These are phyloP conservation scores for Fusarium concolor DNA, from an alignment of 2,329 filamentous ascomycete species.

Conservation along the genomic window DNA sequence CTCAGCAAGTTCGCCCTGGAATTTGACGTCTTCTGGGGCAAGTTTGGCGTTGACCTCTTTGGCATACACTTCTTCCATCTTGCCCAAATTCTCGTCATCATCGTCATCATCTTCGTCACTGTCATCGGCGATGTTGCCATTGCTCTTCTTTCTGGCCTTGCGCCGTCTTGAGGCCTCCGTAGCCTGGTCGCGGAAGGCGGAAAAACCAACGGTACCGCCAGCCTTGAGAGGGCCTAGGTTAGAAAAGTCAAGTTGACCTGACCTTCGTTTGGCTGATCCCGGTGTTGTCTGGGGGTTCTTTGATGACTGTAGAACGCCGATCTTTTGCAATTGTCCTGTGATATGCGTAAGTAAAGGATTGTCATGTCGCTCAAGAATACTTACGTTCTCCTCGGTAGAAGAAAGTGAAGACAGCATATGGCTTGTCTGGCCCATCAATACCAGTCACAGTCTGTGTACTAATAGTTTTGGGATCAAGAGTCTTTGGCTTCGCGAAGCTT, in stretches of 20 bases:
- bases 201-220: slow-evolving; percentile 89
- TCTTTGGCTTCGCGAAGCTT: slow-evolving; percentile 96
- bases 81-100: slow-evolving; percentile 68
- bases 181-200: slow-evolving; percentile 82
- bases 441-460: slow-evolving; percentile 99
- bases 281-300: slow-evolving; percentile 74
- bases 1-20: slow-evolving; percentile 80
- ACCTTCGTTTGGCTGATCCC: slow-evolving; percentile 78
- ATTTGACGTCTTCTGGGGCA: slow-evolving; percentile 77
- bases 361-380: slow-evolving; percentile 53
- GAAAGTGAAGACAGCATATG: slow-evolving; percentile 97
- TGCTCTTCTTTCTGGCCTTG: slow-evolving; percentile 71
- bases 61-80: slow-evolving; percentile 73
- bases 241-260: slow-evolving; percentile 85
- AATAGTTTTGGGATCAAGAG: slow-evolving; percentile 94
- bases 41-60: slow-evolving; percentile 70
- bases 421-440: slow-evolving; percentile 94
- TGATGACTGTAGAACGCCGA: slow-evolving; percentile 82
- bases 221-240: slow-evolving; percentile 86
- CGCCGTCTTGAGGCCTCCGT: slow-evolving; percentile 66
- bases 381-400: slow-evolving; percentile 95
- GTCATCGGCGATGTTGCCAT: slow-evolving; percentile 75
- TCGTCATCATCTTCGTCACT: slow-evolving; percentile 81
- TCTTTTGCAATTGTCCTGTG: slow-evolving; percentile 92
- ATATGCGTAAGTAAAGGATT: slow-evolving; percentile 42